A percentile compares a stretch with the other conserved stretches of the same genome.
Conservation (phyloP, 1,284 basidiomycete species). For the Marasmius oreades region DNA sequence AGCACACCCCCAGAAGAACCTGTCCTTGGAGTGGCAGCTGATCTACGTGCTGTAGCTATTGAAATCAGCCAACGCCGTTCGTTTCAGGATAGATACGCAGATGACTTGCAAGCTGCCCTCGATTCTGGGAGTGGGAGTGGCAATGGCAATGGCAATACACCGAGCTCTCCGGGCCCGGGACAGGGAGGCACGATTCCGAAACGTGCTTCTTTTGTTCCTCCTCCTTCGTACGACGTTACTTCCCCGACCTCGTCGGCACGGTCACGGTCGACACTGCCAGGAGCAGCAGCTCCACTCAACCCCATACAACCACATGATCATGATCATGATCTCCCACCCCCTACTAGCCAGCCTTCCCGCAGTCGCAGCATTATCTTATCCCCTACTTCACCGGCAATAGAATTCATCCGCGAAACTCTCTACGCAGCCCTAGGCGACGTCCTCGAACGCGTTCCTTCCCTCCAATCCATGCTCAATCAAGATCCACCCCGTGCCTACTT, state of each 20-base stretch:
- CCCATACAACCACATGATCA: slow-evolving; percentile 9
- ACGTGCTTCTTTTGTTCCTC: slow-evolving; percentile 18
- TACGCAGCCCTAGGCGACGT: slow-evolving; percentile 74
- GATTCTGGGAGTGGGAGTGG: slow-evolving; percentile 52
- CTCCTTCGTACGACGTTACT: slow-evolving; percentile 13
- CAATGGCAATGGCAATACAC: too few species aligned
- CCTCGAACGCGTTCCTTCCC: slow-evolving; percentile 47
- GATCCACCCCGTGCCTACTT: slow-evolving; percentile 76
- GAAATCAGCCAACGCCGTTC: slow-evolving; percentile 79
- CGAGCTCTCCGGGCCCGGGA: slow-evolving; percentile 17
- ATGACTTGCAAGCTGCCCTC: slow-evolving; percentile 72
- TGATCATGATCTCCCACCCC: not conserved
- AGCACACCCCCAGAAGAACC: slow-evolving; percentile 31
- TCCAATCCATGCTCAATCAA: slow-evolving; percentile 49
- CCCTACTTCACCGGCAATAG: slow-evolving; percentile 56
- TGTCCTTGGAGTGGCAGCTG: slow-evolving; percentile 65
- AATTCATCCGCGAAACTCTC: slow-evolving; percentile 77
- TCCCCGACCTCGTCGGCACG: slow-evolving; percentile 27
- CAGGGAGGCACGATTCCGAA: too few species aligned
- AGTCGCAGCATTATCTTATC: slow-evolving; percentile 45
- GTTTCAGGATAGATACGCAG: slow-evolving; percentile 73
- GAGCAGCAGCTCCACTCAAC: slow-evolving; percentile 17
- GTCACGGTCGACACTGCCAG: slow-evolving; percentile 25
- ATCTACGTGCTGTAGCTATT: slow-evolving; percentile 73
- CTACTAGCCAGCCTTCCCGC: slow-evolving; percentile 19